phyloP scores from a whole-genome alignment of 106 monocot species.

The Cymbidium sinense region DNA sequence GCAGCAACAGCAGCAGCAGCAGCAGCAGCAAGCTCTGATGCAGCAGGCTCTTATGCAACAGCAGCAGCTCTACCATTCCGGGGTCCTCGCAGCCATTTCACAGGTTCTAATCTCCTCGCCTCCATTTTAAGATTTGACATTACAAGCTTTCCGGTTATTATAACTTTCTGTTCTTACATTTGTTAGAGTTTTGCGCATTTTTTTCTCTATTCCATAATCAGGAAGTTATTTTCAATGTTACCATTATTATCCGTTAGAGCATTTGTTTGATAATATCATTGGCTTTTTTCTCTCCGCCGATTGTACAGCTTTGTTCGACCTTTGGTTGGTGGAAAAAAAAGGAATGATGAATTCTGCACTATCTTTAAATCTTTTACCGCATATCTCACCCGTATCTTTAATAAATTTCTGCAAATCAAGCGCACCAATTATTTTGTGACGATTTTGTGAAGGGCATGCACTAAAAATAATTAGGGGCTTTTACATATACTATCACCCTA shows the following conservation, averaged over 20 bases:
- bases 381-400: neutral
- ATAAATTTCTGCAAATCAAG: neutral
- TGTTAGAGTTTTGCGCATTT: neutral
- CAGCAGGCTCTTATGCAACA: conserved; percentile 58
- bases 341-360: neutral
- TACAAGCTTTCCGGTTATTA: neutral
- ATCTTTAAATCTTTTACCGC: neutral
- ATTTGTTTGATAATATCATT: too few species aligned
- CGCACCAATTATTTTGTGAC: neutral
- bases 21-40: conserved; percentile 43
- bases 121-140: neutral
- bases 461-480: neutral
- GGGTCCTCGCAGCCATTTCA: conserved; percentile 50
- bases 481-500: too few species aligned
- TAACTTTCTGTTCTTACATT: neutral
- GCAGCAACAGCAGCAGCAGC: conserved; percentile 27
- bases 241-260: neutral
- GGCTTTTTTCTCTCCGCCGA: too few species aligned
- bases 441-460: neutral
- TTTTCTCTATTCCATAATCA: neutral
- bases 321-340: neutral
- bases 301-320: neutral
- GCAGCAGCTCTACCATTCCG: conserved; percentile 56
- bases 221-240: neutral
- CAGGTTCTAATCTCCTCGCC: conserved; percentile 27